Base-by-base conservation (phyloP, 1,284 basidiomycete species). In the Afroboletus lepidellus region DNA sequence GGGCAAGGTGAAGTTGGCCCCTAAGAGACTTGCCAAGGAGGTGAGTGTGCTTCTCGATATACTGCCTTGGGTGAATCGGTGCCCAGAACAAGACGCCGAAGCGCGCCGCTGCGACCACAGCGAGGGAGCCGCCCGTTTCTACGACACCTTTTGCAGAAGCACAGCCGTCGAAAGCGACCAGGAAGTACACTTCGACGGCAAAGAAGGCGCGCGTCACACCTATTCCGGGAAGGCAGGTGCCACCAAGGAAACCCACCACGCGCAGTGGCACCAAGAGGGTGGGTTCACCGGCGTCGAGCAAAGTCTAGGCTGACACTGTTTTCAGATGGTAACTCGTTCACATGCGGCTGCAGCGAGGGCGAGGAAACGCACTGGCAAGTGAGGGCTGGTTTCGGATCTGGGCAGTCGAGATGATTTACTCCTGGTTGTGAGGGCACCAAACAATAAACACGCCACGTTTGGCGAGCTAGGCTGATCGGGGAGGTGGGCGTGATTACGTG, bases 1-100 rank as follows among this genome's bases (percentile, higher is more conserved):
- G 32, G 87, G 90, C 56, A 87, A 87, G 64, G 80, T 89, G 67
- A 92, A 90, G 75, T 72, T 77, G 52, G 72, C 74, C 53, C 74
- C 74, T 62, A 79, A 76, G 75, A 84, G 83, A 54, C 72, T 80
- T 68, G 69, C 77, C 71, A 73, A 87, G 66, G 86, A 90, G 82
- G 85, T 85, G 46, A 42, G 74, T 54, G 41, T n/a, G 30, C 7
- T 36, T 50, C 8, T 1, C 13, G 4, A 23, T 8, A 18, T 1
- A 3, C 5, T 36, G 32, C 8, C 25, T 39, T 30, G 32, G 25
- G 29, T 15, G 36, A 11, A 52, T 50, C 21, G 16, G 18, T 48
- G 41, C 5, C 21, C 25, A 80, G 75, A 76, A 74, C 44, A 48
- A 54, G 49, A 57, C 57, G 32, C 56, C 50, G 32, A 46, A 50